These are phyloP conservation scores for Rhodomyrtus psidioides DNA, from an alignment of 441 rosid species.

Conservation along the genomic window DNA sequence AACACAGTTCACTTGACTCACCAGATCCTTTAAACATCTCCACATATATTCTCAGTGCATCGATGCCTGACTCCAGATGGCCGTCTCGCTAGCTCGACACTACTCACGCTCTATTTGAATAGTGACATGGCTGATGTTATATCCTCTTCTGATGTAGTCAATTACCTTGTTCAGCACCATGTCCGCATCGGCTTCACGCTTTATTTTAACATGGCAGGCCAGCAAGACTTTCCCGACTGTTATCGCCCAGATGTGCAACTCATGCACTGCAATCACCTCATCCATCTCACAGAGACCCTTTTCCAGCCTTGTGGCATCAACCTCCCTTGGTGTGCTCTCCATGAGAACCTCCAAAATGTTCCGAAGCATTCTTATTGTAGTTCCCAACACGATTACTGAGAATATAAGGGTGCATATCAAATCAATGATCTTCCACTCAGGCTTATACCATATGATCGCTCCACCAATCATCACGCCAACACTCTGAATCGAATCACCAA, in stretches of 20 bases:
- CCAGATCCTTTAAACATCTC: not conserved
- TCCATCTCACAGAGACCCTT: constrained; percentile 63
- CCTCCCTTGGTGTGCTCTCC: constrained; percentile 70
- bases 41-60: not conserved
- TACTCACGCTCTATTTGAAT: constrained; percentile 56
- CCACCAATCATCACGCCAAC: constrained; percentile 76
- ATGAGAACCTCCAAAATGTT: constrained; percentile 58
- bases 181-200: constrained; percentile 46
- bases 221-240: constrained; percentile 54
- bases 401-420: constrained; percentile 60
- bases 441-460: constrained; percentile 61
- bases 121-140: constrained; percentile 55
- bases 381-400: constrained; percentile 42
- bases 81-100: not conserved
- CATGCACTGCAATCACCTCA: constrained; percentile 58
- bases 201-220: constrained; percentile 56
- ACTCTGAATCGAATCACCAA: constrained; percentile 72
- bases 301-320: constrained; percentile 58
- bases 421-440: constrained; percentile 64
- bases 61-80: not conserved
- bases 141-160: constrained; percentile 39
- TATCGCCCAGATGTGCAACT: constrained; percentile 72
- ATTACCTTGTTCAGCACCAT: constrained; percentile 45
- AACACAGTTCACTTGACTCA: not conserved
- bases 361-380: constrained; percentile 56